Evolutionary conservation across 2,329 filamentous ascomycete genomes (phyloP).

Genomic region (Fusarium falciforme): DNA sequence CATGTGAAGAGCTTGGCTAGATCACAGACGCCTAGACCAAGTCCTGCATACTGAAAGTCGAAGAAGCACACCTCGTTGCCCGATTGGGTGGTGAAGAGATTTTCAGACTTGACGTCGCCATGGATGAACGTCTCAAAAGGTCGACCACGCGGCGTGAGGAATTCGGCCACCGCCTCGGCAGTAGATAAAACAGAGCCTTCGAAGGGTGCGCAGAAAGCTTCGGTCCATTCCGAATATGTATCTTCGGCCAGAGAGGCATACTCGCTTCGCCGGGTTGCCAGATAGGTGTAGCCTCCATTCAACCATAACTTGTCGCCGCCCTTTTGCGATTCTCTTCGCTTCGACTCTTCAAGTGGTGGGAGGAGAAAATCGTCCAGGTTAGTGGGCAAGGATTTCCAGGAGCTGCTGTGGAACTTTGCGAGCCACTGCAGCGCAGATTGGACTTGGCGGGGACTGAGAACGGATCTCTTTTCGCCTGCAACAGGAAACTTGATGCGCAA

Average conservation of each 20-base stretch:
- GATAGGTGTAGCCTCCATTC: slow-evolving; percentile 77
- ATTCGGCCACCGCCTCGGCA: slow-evolving; percentile 64
- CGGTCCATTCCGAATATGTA: slow-evolving; percentile 65
- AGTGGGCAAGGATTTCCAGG: slow-evolving; percentile 54
- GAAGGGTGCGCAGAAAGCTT: slow-evolving; percentile 56
- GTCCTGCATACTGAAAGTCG: slow-evolving; percentile 76
- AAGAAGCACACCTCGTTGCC: slow-evolving; percentile 70
- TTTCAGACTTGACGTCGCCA: slow-evolving; percentile 77
- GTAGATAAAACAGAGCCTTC: slow-evolving; percentile 48
- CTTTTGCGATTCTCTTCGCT: slow-evolving; percentile 37
- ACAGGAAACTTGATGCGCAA: slow-evolving; percentile 65
- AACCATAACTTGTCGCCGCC: slow-evolving; percentile 61
- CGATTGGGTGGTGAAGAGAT: slow-evolving; percentile 66
- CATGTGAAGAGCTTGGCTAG: slow-evolving; percentile 76
- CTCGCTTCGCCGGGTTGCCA: slow-evolving; percentile 70
- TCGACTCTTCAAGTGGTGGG: slow-evolving; percentile 67
- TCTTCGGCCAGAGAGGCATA: slow-evolving; percentile 61
- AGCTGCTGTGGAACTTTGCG: slow-evolving; percentile 68
- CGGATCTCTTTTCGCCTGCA: slow-evolving; percentile 63
- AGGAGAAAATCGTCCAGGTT: slow-evolving; percentile 54
- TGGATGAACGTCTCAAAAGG: slow-evolving; percentile 69
- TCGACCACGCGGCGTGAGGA: slow-evolving; percentile 59
- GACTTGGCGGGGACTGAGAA: slow-evolving; percentile 61
- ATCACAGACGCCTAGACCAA: slow-evolving; percentile 74
- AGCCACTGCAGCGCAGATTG: slow-evolving; percentile 71